Evolutionary conservation across 2,329 filamentous ascomycete species (phyloP).

Genomic region (Epichloe hybrida): DNA sequence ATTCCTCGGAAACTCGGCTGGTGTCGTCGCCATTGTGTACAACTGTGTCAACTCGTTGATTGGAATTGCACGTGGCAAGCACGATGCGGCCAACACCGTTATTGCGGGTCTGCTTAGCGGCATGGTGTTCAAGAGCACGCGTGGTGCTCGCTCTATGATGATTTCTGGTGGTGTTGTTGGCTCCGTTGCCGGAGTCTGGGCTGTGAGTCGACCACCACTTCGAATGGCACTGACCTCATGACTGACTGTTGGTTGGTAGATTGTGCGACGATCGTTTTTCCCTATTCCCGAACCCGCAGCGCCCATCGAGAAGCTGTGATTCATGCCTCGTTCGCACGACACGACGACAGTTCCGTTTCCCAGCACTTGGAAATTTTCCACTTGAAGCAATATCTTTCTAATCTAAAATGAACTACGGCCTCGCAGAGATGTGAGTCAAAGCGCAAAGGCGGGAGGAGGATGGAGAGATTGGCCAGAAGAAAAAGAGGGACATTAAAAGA

Average conservation of each 20-base stretch:
- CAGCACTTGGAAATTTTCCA: not conserved
- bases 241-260: slow-evolving; percentile 11
- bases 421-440: slow-evolving; percentile 6
- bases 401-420: not conserved
- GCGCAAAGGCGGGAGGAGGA: not conserved
- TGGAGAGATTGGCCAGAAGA: slow-evolving; percentile 1
- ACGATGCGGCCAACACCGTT: slow-evolving; percentile 83
- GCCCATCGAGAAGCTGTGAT: slow-evolving; percentile 18
- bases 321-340: not conserved
- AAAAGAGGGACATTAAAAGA: slow-evolving; percentile 5
- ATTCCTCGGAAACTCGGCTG: slow-evolving; percentile 91
- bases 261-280: slow-evolving; percentile 30
- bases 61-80: slow-evolving; percentile 66
- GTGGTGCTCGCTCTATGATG: slow-evolving; percentile 80
- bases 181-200: slow-evolving; percentile 73
- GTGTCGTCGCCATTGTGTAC: slow-evolving; percentile 90
- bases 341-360: slow-evolving; percentile 29
- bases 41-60: slow-evolving; percentile 83
- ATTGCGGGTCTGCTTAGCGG: slow-evolving; percentile 76
- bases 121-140: slow-evolving; percentile 92
- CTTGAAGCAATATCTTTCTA: not conserved
- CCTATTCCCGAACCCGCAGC: slow-evolving; percentile 19
- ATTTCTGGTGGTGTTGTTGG: slow-evolving; percentile 87
- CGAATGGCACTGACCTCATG: slow-evolving; percentile 3
- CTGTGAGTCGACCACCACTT: slow-evolving; percentile 46